A percentile compares a stretch with the other conserved stretches of the same genome.
phyloP scores from a whole-genome alignment of 1,284 basidiomycete species.

The Phenoliferia sp. region DNA sequence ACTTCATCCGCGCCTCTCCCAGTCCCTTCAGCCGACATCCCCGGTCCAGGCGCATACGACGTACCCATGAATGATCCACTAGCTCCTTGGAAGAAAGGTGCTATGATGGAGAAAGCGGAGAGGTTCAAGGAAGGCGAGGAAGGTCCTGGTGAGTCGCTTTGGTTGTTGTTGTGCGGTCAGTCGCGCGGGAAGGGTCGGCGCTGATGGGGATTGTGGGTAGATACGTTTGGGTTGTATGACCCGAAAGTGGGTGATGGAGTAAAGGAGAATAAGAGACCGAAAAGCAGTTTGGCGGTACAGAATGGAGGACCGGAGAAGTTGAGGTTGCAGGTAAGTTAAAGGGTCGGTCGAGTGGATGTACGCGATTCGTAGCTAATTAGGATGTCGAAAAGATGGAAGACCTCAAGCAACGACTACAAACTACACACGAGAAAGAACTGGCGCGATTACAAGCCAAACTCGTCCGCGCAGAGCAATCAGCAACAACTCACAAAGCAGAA shows the following conservation, averaged over 20 bases:
- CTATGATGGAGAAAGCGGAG: background rate
- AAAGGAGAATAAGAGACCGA: slow-evolving; percentile 5
- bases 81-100: background rate
- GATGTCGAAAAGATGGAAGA: slow-evolving; percentile 2
- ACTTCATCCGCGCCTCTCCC: background rate
- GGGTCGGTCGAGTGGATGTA: too few species aligned
- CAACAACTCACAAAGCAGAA: background rate
- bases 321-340: background rate
- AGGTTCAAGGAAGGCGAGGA: background rate
- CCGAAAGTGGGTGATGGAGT: background rate
- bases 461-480: background rate
- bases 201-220: background rate
- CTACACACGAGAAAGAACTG: background rate
- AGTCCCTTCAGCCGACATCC: background rate
- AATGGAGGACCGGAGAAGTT: background rate
- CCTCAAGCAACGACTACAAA: background rate
- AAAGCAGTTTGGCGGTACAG: background rate
- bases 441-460: background rate
- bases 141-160: background rate
- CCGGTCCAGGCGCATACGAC: background rate
- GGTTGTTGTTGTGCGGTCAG: background rate
- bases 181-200: background rate
- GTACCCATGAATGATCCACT: background rate
- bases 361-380: background rate
- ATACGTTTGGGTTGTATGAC: background rate